Evolutionary conservation across 257 asterid genomes (phyloP), one percentile per base, ranked within the genome.

Genomic region (Solanum pinnatisectum): DNA sequence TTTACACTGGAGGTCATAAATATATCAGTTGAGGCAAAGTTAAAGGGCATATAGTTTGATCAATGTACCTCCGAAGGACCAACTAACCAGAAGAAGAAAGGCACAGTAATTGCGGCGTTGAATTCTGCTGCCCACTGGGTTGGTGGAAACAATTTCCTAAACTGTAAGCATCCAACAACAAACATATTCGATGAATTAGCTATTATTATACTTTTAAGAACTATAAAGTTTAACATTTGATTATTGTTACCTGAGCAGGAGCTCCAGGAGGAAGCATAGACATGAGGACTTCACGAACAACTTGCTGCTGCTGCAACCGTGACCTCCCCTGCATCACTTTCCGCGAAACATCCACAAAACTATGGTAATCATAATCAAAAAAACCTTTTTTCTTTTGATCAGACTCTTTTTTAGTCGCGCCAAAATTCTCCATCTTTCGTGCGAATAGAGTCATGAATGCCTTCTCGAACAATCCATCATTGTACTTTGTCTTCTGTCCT

Each of bases 241-340:
- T 8, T 39, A 39, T 39, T 10, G 3, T 39, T 90, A 95, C 99
- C 90, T 96, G 99, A 77, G 95, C 96, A 85, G 99, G 99, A 68
- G 99, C 99, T 33, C 97, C 98, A 10, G 98, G 98, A 90, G 99
- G 98, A 39, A 97, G 98, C 94, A 97, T 96, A 86, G 99, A 97
- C 85, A 95, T 91, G 44, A 96, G 97, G 49, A 97, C 98, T 89
- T 96, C 94, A 5, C 98, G 89, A 52, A 96, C 98, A 4, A 94
- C 98, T 88, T 93, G 87, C 76, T 96, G 98, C 94, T 95, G 98
- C 92, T 97, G 96, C 88, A 90, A 18, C 22, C 96, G 95, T 2
- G 90, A 86, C 91, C 99, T 89, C 33, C 99, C 98, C 68, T 90
- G 91, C 95, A 94, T 94, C 1, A 97, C 98, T 82, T 94, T 89